A percentile compares a stretch with the other conserved stretches of the same genome.
Evolutionary conservation across 2,329 filamentous ascomycete genomes (phyloP).

Genomic region (Stenocarpella maydis): DNA sequence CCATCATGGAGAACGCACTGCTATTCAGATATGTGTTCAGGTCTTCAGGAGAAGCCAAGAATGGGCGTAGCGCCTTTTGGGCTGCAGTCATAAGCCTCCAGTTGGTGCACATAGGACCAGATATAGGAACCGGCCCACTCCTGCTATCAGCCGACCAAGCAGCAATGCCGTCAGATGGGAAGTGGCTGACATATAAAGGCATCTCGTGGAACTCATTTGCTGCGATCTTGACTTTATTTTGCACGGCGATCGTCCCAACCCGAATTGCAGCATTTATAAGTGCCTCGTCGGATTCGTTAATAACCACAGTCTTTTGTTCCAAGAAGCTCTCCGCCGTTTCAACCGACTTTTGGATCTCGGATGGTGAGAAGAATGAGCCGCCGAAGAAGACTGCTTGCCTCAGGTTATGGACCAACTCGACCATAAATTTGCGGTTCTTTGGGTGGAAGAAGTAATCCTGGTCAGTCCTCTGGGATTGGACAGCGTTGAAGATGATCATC

Average conservation of each 20-base stretch:
- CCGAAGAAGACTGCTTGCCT: slow-evolving; percentile 86
- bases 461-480: slow-evolving; percentile 86
- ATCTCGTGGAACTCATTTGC: slow-evolving; percentile 80
- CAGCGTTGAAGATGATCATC: slow-evolving; percentile 83
- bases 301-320: slow-evolving; percentile 63
- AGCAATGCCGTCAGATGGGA: slow-evolving; percentile 66
- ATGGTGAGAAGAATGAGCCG: slow-evolving; percentile 75
- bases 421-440: slow-evolving; percentile 71
- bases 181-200: slow-evolving; percentile 74
- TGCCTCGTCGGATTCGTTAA: slow-evolving; percentile 66
- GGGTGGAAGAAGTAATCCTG: slow-evolving; percentile 90
- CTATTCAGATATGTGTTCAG: slow-evolving; percentile 58
- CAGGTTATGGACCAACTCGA: slow-evolving; percentile 78
- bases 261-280: slow-evolving; percentile 71
- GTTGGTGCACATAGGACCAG: slow-evolving; percentile 57
- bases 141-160: slow-evolving; percentile 73
- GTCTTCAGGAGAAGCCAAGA: slow-evolving; percentile 52
- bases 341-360: slow-evolving; percentile 70
- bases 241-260: slow-evolving; percentile 66
- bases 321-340: slow-evolving; percentile 75
- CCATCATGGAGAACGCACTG: slow-evolving; percentile 51
- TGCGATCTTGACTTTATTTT: slow-evolving; percentile 69
- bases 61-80: slow-evolving; percentile 60
- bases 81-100: slow-evolving; percentile 59
- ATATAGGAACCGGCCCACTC: slow-evolving; percentile 53